phyloP scores from a whole-genome alignment of 345 rosid genomes.

The Iberis pinnata region DNA sequence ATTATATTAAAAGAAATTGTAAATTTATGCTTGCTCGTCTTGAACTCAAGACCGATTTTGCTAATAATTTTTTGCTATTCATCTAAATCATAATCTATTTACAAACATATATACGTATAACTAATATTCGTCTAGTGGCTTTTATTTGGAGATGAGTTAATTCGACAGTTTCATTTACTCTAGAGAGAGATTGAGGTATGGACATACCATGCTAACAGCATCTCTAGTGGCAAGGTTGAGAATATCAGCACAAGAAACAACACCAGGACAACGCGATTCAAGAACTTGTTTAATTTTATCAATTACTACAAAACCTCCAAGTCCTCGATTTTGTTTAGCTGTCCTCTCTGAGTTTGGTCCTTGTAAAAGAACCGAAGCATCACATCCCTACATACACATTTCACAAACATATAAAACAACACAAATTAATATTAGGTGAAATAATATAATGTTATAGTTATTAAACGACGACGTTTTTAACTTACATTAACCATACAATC shows the following conservation, averaged over 20 bases:
- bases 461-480: background rate
- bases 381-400: slow-evolving; percentile 69
- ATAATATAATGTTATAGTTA: too few relatives aligned
- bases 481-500: slow-evolving; percentile 73
- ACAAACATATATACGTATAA: too few relatives aligned
- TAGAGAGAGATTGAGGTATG: too few relatives aligned
- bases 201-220: slow-evolving; percentile 66
- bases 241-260: slow-evolving; percentile 82
- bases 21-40: too few relatives aligned
- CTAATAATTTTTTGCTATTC: too few relatives aligned
- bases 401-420: slow-evolving; percentile 37
- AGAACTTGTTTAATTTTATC: slow-evolving; percentile 68
- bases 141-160: too few relatives aligned
- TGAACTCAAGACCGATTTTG: too few relatives aligned
- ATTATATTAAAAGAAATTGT: too few relatives aligned
- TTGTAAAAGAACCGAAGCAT: slow-evolving; percentile 66
- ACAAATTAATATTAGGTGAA: too few relatives aligned
- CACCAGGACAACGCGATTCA: slow-evolving; percentile 59
- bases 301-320: slow-evolving; percentile 53
- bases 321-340: slow-evolving; percentile 62
- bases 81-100: too few relatives aligned
- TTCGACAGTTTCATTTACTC: too few relatives aligned
- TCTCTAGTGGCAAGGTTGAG: slow-evolving; percentile 90
- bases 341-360: slow-evolving; percentile 59
- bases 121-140: too few relatives aligned